These are phyloP conservation scores for Infundibulicybe gibba DNA, from an alignment of 768 basidiomycete species.

Conservation along the genomic window DNA sequence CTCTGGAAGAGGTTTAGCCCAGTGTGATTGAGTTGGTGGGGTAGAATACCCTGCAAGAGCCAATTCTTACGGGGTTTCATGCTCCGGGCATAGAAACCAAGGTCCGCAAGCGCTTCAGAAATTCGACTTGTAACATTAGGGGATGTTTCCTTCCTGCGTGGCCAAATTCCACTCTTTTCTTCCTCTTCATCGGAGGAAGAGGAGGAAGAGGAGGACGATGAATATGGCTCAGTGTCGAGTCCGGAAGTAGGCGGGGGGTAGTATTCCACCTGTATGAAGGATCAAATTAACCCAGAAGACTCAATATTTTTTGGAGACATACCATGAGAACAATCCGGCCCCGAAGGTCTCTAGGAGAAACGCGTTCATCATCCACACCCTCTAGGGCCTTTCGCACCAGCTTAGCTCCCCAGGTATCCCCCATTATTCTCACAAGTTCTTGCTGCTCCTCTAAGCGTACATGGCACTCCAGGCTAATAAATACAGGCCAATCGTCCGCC, in stretches of 20 bases:
- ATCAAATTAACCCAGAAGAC: neutral
- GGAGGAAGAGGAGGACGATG: slow-evolving; percentile 17
- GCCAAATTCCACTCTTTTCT: slow-evolving; percentile 7
- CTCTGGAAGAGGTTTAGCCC: slow-evolving; percentile 16
- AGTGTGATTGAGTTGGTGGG: neutral
- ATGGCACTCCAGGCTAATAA: slow-evolving; percentile 63
- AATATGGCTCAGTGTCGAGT: slow-evolving; percentile 16
- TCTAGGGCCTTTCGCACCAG: slow-evolving; percentile 39
- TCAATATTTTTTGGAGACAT: neutral
- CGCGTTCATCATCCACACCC: slow-evolving; percentile 27
- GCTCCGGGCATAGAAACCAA: slow-evolving; percentile 60
- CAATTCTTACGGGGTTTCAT: slow-evolving; percentile 56
- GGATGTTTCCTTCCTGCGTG: slow-evolving; percentile 12
- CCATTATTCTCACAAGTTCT: slow-evolving; percentile 51
- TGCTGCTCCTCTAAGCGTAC: slow-evolving; percentile 46
- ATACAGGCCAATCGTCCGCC: slow-evolving; percentile 47
- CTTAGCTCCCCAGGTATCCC: slow-evolving; percentile 47
- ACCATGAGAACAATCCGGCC: slow-evolving; percentile 60
- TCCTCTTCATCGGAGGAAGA: slow-evolving; percentile 21
- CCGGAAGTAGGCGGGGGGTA: slow-evolving; percentile 31
- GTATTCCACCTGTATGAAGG: slow-evolving; percentile 44
- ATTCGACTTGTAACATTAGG: slow-evolving; percentile 24
- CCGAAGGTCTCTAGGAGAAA: slow-evolving; percentile 42
- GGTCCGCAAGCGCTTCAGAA: slow-evolving; percentile 46
- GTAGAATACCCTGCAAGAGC: slow-evolving; percentile 33